Percentiles rank a stretch among this genome's conserved stretches.
Evolutionary conservation across 1,139 yeast species (phyloP).

Genomic region (Zygotorulaspora mrakii): DNA sequence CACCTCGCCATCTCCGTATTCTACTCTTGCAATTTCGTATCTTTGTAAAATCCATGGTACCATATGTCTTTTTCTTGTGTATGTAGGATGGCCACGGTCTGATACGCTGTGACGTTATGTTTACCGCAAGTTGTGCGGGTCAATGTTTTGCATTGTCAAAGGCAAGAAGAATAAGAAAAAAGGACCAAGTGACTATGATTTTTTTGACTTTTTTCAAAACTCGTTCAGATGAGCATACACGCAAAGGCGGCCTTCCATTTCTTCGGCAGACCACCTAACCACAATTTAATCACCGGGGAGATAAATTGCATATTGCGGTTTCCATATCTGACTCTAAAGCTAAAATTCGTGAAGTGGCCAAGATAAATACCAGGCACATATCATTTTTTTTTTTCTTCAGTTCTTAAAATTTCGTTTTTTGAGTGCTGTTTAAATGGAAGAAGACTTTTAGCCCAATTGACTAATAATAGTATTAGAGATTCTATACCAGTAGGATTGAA

Average conservation of each 20-base stretch:
- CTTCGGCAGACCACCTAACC: conserved; percentile 2
- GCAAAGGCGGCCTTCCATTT: not conserved
- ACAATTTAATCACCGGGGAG: conserved; percentile 1
- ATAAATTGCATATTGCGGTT: conserved; percentile 1
- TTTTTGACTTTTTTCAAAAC: not conserved
- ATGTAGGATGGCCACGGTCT: too few relatives aligned
- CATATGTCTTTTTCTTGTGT: not conserved
- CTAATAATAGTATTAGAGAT: not conserved
- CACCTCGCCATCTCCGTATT: too few relatives aligned
- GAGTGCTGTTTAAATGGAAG: not conserved
- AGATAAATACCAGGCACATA: conserved; percentile 3
- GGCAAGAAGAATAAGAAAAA: conserved; percentile 3
- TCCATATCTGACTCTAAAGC: conserved; percentile 1
- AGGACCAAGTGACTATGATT: conserved; percentile 2
- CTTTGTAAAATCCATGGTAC: too few relatives aligned
- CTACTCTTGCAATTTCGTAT: too few relatives aligned
- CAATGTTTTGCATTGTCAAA: not conserved
- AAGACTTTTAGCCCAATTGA: not conserved
- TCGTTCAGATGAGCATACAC: conserved; percentile 1
- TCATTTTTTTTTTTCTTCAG: not conserved
- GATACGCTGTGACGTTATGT: conserved; percentile 3
- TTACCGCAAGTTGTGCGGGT: conserved; percentile 1
- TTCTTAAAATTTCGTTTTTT: not conserved
- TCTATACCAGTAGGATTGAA: too few relatives aligned
- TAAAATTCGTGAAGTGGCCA: not conserved